Base-by-base conservation (phyloP, 768 basidiomycete species). In the Daedaleopsis sinensis region DNA sequence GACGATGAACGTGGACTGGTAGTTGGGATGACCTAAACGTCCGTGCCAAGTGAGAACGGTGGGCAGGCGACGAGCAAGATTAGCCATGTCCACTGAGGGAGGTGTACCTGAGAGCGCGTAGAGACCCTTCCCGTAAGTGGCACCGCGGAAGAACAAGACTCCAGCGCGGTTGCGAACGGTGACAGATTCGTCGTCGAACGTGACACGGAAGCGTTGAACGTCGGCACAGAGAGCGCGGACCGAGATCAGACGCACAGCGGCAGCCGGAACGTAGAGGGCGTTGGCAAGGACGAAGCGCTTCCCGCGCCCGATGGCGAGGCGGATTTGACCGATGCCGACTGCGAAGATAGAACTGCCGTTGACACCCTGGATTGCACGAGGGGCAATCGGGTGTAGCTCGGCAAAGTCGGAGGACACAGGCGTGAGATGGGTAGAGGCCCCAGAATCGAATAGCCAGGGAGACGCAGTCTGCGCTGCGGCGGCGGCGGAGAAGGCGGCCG, bases 11-110 rank as follows among this genome's bases (percentile, higher is more conserved):
- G 72, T 57, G 16, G 63, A 27, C 13, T 50, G 43, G 42, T 66
- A 63, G 55, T 72, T 70, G 15, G 55, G 48, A 59, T 71, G 72
- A 12, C 70, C 69, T 15, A 70, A 64, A 35, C 62, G 68, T 13
- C 62, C 64, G 47, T 73, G 72, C 69, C 70, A 72, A 27, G 61
- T 66, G 7, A 62, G 59, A 15, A 69, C 52, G 32, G 51, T 52
- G 3, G 67, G 52, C 1, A 36, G 11, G 11, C 21, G 60, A 12
- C 23, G 15, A 21, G 58, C 42, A 23, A 51, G n/a, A 39, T 38
- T 49, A 18, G 63, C 59, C 15, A 55, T 36, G 15, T 55, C 42
- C 36, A 39, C 3, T 1, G 38, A 1, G 24, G 65, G 55, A 9
- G 63, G 43, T 10, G 62, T 11, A 12, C 58, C 51, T 19, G 24